A percentile compares a stretch with the other conserved stretches of the same genome.
Evolutionary conservation across 2,329 filamentous ascomycete genomes (phyloP).

Genomic region (Ophioceras dolichostomum): DNA sequence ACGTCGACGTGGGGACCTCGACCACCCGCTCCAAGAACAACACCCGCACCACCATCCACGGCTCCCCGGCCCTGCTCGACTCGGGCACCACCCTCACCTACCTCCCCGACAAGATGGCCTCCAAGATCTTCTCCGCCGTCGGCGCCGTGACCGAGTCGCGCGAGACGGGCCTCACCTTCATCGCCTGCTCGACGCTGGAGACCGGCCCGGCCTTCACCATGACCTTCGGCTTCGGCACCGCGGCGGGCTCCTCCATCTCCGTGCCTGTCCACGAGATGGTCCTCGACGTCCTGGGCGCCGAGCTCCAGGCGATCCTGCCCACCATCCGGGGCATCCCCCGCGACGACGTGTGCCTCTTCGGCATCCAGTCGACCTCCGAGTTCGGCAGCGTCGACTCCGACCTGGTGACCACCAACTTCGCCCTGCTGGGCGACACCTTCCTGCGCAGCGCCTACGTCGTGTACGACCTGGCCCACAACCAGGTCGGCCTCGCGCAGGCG

Average conservation of each 20-base stretch:
- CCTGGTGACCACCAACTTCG: conserved; percentile 9
- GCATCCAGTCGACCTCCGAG: conserved; percentile 30
- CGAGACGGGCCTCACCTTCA: conserved; percentile 23
- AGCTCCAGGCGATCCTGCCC: conserved; percentile 17
- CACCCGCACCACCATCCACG: conserved; percentile 6
- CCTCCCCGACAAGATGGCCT: conserved; percentile 39
- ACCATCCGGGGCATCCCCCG: no score
- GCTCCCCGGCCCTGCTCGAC: conserved; percentile 47
- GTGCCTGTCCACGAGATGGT: conserved; percentile 25
- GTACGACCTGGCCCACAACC: conserved; percentile 37
- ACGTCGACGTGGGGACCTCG: conserved; percentile 17
- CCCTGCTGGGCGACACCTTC: conserved; percentile 33
- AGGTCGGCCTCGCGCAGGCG: conserved; percentile 39
- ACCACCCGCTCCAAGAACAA: conserved; percentile 13
- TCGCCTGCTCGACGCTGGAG: conserved; percentile 25
- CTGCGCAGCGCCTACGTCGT: conserved; percentile 39
- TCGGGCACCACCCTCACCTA: conserved; percentile 55
- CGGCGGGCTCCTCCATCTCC: conserved; percentile 10
- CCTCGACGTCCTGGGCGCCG: conserved; percentile 18
- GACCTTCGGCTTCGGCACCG: conserved; percentile 16
- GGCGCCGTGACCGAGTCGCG: conserved; percentile 23
- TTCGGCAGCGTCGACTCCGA: conserved; percentile 14
- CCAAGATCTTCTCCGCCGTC: conserved; percentile 22
- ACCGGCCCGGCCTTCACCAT: conserved; percentile 17
- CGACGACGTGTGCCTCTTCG: conserved; percentile 38